Percentiles rank a stretch among this genome's conserved stretches.
Evolutionary conservation across 805 yeast species (phyloP).

Genomic region (Starmera amethionina): DNA sequence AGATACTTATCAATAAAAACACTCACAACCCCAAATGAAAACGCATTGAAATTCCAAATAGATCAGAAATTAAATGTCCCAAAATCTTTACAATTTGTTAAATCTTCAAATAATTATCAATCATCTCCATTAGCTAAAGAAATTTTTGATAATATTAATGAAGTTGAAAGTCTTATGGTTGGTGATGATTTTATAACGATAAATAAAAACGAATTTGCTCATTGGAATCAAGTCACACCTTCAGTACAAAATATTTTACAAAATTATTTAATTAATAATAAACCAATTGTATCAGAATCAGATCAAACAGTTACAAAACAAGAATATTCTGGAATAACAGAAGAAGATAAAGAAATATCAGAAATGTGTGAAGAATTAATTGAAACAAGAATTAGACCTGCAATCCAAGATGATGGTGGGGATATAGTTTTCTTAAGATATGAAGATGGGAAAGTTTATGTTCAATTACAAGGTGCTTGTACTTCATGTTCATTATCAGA

Average conservation of each 20-base stretch:
- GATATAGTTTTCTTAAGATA: slow-evolving; percentile 85
- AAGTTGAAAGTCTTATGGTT: slow-evolving; percentile 62
- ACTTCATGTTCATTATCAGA: slow-evolving; percentile 86
- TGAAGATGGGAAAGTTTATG: slow-evolving; percentile 77
- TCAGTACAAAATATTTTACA: slow-evolving; percentile 43
- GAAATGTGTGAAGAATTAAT: slow-evolving; percentile 87
- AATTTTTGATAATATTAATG: slow-evolving; percentile 41
- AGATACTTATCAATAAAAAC: slow-evolving; percentile 27
- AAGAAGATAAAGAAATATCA: slow-evolving; percentile 71
- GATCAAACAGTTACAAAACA: background rate
- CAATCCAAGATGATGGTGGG: slow-evolving; percentile 98
- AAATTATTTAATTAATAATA: slow-evolving; percentile 20
- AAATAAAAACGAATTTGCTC: slow-evolving; percentile 52
- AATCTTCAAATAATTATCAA: slow-evolving; percentile 8
- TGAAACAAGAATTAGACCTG: slow-evolving; percentile 93
- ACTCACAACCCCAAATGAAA: slow-evolving; percentile 61
- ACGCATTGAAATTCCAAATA: slow-evolving; percentile 57
- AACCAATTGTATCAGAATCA: slow-evolving; percentile 15
- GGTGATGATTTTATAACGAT: slow-evolving; percentile 70
- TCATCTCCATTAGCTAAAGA: slow-evolving; percentile 56
- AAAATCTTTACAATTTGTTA: slow-evolving; percentile 14
- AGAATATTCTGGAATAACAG: slow-evolving; percentile 22
- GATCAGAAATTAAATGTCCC: slow-evolving; percentile 22
- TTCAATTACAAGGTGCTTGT: slow-evolving; percentile 93
- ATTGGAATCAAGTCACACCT: slow-evolving; percentile 68